A percentile compares a stretch with the other conserved stretches of the same genome.
Evolutionary conservation across 2,329 filamentous ascomycete genomes (phyloP).

Genomic region (Achaetomium macrosporum): DNA sequence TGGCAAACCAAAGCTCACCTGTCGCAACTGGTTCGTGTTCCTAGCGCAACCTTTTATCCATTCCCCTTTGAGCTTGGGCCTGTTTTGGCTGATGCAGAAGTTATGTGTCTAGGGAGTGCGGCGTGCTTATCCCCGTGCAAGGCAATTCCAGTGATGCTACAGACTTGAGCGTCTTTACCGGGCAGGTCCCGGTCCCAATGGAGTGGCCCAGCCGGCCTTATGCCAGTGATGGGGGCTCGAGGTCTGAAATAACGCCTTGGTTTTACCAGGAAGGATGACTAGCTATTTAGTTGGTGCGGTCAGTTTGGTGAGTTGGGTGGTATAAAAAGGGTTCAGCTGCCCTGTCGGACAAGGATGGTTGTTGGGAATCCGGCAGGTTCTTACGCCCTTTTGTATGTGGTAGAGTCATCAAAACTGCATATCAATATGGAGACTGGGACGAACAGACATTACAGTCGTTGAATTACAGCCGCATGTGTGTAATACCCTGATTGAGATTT

Average conservation of each 20-base stretch:
- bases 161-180: conserved; percentile 43
- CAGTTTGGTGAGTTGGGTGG: not conserved
- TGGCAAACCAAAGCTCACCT: conserved; percentile 67
- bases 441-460: too few species aligned
- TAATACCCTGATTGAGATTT: too few species aligned
- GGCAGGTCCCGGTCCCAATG: conserved; percentile 59
- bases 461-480: too few species aligned
- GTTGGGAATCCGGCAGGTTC: too few species aligned
- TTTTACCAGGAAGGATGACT: conserved; percentile 28
- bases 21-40: conserved; percentile 62
- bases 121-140: not conserved
- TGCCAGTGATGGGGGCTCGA: conserved; percentile 18
- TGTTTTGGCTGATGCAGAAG: not conserved
- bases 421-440: too few species aligned
- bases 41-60: not conserved
- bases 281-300: not conserved
- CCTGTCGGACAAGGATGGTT: too few species aligned
- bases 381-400: too few species aligned
- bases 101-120: not conserved
- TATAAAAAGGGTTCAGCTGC: too few species aligned
- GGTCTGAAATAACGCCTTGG: conserved; percentile 31
- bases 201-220: conserved; percentile 42
- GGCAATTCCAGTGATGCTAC: too few species aligned
- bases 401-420: too few species aligned
- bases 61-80: not conserved